phyloP scores from a whole-genome alignment of 768 basidiomycete genomes.

The Astraeus odoratus region DNA sequence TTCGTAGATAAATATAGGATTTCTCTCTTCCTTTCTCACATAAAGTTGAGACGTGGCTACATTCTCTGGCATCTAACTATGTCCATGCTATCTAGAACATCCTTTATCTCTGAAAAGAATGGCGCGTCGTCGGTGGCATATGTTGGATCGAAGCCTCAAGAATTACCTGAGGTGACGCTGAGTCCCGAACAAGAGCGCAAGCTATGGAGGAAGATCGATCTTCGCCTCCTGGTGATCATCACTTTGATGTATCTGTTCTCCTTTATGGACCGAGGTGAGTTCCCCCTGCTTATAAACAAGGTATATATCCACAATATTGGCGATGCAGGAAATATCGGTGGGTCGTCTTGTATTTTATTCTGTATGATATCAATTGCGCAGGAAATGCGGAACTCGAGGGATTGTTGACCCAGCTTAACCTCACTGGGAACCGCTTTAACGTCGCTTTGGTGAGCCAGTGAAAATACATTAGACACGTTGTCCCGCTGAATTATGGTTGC shows the following conservation, averaged over 20 bases:
- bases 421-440: conserved; percentile 57
- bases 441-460: conserved; percentile 46
- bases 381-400: conserved; percentile 64
- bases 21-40: no score
- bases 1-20: no score
- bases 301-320: conserved; percentile 35
- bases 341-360: conserved; percentile 1
- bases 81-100: not conserved
- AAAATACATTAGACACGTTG: not conserved
- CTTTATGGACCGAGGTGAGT: conserved; percentile 53
- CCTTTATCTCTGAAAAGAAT: not conserved
- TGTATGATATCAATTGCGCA: conserved; percentile 10
- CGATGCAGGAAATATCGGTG: conserved; percentile 38
- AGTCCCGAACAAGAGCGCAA: conserved; percentile 39
- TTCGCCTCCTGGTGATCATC: conserved; percentile 49
- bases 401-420: conserved; percentile 34
- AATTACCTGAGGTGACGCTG: not conserved
- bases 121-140: not conserved
- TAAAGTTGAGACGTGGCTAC: no score
- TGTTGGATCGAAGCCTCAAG: not conserved
- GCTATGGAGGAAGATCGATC: conserved; percentile 51
- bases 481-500: not conserved
- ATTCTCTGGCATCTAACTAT: not conserved
- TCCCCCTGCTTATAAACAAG: not conserved
- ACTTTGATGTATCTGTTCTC: conserved; percentile 53